These are phyloP conservation scores for Sindora glabra DNA, from an alignment of 306 rosid species.

Conservation along the genomic window DNA sequence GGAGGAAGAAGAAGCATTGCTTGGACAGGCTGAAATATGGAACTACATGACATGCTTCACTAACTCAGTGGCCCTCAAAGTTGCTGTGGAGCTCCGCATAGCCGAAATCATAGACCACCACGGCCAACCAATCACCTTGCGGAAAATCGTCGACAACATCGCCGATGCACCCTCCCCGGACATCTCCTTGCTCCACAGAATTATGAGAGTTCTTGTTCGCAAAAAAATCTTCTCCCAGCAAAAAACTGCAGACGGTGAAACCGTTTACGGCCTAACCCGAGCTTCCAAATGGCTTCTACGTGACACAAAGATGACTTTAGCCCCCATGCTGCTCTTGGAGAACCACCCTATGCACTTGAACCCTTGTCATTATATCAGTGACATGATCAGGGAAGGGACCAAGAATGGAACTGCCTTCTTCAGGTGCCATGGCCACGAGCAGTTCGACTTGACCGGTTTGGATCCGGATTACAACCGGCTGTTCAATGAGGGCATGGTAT, in stretches of 20 bases:
- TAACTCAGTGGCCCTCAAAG: constrained; percentile 25
- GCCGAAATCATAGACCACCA: constrained; percentile 35
- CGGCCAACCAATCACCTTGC: constrained; percentile 19
- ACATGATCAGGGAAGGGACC: constrained; percentile 20
- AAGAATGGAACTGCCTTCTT: constrained; percentile 34
- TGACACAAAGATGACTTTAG: constrained; percentile 29
- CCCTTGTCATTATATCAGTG: constrained; percentile 21
- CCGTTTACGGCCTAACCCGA: constrained; percentile 23
- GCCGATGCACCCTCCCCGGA: constrained; percentile 34
- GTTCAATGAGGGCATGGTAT: constrained; percentile 37
- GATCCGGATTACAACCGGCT: constrained; percentile 22
- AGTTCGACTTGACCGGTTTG: constrained; percentile 27
- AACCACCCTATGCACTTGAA: constrained; percentile 28
- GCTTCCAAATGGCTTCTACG: constrained; percentile 32
- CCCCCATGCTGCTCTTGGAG: constrained; percentile 34
- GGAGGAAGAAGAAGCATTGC: constrained; percentile 26
- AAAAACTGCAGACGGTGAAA: constrained; percentile 14
- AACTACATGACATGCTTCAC: constrained; percentile 28
- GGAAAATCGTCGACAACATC: constrained; percentile 16
- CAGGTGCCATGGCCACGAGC: constrained; percentile 39
- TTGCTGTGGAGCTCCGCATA: constrained; percentile 24
- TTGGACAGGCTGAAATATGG: constrained; percentile 41
- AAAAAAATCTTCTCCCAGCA: constrained; percentile 28
- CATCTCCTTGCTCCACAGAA: not conserved
- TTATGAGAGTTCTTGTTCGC: constrained; percentile 36